Conservation (phyloP, 2,329 filamentous ascomycete species). For the Blumeriella jaapii region DNA sequence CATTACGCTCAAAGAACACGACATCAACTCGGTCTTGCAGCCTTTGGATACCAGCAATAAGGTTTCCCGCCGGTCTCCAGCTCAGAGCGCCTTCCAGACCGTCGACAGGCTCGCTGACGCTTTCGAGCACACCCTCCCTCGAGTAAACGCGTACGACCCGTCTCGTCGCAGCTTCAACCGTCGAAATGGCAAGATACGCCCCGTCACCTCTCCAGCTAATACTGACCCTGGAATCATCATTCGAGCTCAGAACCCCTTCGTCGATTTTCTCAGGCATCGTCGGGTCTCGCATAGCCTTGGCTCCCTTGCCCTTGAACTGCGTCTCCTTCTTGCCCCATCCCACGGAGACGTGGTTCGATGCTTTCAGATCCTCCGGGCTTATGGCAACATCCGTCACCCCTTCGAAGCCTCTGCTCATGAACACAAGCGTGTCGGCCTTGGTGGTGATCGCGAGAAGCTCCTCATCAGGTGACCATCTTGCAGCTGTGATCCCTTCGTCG, state of each 20-base stretch:
- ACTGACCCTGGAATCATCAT: constrained; percentile 59
- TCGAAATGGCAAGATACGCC: constrained; percentile 78
- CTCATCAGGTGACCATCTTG: constrained; percentile 90
- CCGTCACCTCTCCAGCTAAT: constrained; percentile 96
- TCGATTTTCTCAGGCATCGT: constrained; percentile 91
- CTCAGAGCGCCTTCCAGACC: constrained; percentile 77
- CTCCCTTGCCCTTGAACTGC: constrained; percentile 88
- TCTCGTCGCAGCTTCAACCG: constrained; percentile 54
- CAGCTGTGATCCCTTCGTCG: constrained; percentile 80
- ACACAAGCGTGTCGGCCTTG: constrained; percentile 64
- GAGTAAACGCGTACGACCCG: constrained; percentile 84
- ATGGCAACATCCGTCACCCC: constrained; percentile 66
- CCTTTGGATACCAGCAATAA: constrained; percentile 78
- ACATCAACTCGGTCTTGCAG: constrained; percentile 61
- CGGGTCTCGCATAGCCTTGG: constrained; percentile 76
- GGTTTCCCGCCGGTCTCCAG: constrained; percentile 84
- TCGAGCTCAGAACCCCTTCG: constrained; percentile 60
- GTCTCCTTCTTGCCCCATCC: constrained; percentile 98
- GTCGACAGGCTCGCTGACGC: constrained; percentile 90
- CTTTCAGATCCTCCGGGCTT: constrained; percentile 63
- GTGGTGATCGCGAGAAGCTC: constrained; percentile 80
- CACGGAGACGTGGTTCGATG: constrained; percentile 90
- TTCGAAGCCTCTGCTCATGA: constrained; percentile 90
- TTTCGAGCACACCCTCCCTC: constrained; percentile 80
- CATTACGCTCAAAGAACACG: constrained; percentile 94